Evolutionary conservation across 2,329 filamentous ascomycete genomes (phyloP), one percentile per base, ranked within the genome.

Genomic region (Claviceps sp.): DNA sequence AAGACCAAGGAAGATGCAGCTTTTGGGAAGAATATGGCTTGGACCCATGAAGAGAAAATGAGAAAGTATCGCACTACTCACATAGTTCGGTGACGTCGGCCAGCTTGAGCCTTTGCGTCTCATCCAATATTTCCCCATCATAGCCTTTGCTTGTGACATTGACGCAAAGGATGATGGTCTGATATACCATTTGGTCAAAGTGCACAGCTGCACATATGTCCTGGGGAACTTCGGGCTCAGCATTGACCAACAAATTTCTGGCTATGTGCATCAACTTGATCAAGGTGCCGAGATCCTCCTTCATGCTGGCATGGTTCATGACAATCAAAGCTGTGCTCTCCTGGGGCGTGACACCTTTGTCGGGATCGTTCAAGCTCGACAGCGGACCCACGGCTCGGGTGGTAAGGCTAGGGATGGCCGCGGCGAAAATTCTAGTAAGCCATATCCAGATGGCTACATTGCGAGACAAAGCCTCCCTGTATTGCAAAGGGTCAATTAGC

Each of bases 201-300:
- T 78, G 74, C 16, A 82, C 77, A 7, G 79, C 78, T 10, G 80
- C 78, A 53, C 80, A 84, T 7, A 84, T 73, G 57, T 84, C 80
- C 61, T 84, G 81, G 2, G 81, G 79, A 3, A 83, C 77, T 60
- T 82, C 77, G 13, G 81, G 80, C 59, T 83, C 77, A 7, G 77
- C 75, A 10, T 81, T 82, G 34, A 83, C 81, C 24, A 84, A 70
- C 55, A 84, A 69, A 56, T 84, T 84, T 48, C 81, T 69, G 1
- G 80, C 78, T 60, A 84, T 81, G 55, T 83, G 78, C 76, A 84
- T 79, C 53, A 84, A 68, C 66, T 82, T 83, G 69, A 82, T 83
- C 50, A 84, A 69, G 53, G 80, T 76, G 50, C 78, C 75, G 52
- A 84, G 65, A 53, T 84, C 80, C 54, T 82, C 78, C 59, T 81